Percentiles rank a stretch among this genome's conserved stretches.
Conservation (phyloP, 1,284 basidiomycete genomes). For the Trametes sp. region DNA sequence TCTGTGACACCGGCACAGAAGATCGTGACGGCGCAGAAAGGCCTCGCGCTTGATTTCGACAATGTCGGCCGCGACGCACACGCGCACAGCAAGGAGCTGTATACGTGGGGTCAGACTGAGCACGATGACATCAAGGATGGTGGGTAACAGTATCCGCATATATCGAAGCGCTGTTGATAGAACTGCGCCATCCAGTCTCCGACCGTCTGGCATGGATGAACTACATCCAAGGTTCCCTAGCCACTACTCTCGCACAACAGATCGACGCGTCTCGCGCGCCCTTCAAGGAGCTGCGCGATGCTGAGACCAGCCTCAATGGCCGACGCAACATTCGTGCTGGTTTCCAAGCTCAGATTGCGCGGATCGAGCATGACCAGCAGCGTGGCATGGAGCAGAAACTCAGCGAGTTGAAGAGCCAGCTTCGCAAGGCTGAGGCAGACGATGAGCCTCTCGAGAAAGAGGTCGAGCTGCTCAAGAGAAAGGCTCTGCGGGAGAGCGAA, state of each 20-base stretch:
- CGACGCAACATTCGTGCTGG: slow-evolving; percentile 64
- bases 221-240: slow-evolving; percentile 73
- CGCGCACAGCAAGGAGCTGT: slow-evolving; percentile 80
- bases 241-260: slow-evolving; percentile 62
- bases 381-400: slow-evolving; percentile 67
- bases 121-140: slow-evolving; percentile 78
- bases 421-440: slow-evolving; percentile 67
- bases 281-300: slow-evolving; percentile 74
- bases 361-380: slow-evolving; percentile 69
- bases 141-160: slow-evolving; percentile 38
- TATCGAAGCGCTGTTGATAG: not conserved
- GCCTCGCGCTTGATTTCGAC: slow-evolving; percentile 76
- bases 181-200: slow-evolving; percentile 56
- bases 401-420: slow-evolving; percentile 69
- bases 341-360: slow-evolving; percentile 65
- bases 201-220: slow-evolving; percentile 82
- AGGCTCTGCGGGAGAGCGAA: slow-evolving; percentile 76
- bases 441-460: slow-evolving; percentile 72
- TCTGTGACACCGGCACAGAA: slow-evolving; percentile 70
- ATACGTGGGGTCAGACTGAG: slow-evolving; percentile 80
- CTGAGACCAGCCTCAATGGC: slow-evolving; percentile 66
- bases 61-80: slow-evolving; percentile 68
- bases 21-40: slow-evolving; percentile 79
- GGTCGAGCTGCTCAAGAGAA: slow-evolving; percentile 73
- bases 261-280: slow-evolving; percentile 68